A percentile compares a stretch with the other conserved stretches of the same genome.
Conservation (phyloP, 257 asterid species). For the Agastache rugosa region DNA sequence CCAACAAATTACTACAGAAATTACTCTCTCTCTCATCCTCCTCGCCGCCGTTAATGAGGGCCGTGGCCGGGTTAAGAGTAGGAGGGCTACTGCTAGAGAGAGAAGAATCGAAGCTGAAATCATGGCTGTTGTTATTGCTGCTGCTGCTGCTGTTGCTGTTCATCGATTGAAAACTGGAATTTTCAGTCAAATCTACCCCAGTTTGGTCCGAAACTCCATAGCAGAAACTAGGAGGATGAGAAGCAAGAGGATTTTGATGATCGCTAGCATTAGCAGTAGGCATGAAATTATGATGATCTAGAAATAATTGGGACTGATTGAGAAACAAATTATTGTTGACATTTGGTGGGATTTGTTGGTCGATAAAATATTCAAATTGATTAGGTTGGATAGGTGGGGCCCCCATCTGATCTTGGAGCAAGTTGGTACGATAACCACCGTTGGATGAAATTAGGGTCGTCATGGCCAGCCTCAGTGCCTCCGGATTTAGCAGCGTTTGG, state of each 20-base stretch:
- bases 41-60: slow-evolving; percentile 32
- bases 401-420: slow-evolving; percentile 36
- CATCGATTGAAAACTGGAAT: slow-evolving; percentile 35
- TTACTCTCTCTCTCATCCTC: slow-evolving; percentile 46
- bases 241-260: background rate
- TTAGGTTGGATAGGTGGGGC: slow-evolving; percentile 48
- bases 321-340: slow-evolving; percentile 29
- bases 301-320: slow-evolving; percentile 34
- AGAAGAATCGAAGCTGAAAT: slow-evolving; percentile 39
- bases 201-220: slow-evolving; percentile 42
- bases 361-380: slow-evolving; percentile 45
- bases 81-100: slow-evolving; percentile 40
- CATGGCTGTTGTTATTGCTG: slow-evolving; percentile 28
- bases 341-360: slow-evolving; percentile 49
- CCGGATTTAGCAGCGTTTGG: slow-evolving; percentile 75
- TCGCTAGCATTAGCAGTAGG: slow-evolving; percentile 27
- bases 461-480: slow-evolving; percentile 51
- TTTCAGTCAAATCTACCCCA: slow-evolving; percentile 46
- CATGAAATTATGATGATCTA: slow-evolving; percentile 30
- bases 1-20: slow-evolving; percentile 40
- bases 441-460: slow-evolving; percentile 47
- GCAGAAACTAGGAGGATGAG: slow-evolving; percentile 16
- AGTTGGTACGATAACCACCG: slow-evolving; percentile 28
- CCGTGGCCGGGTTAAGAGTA: slow-evolving; percentile 23
- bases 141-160: slow-evolving; percentile 17